phyloP scores from a whole-genome alignment of 2,329 filamentous ascomycete species.

The Paracorniculantispora psalliotae region DNA sequence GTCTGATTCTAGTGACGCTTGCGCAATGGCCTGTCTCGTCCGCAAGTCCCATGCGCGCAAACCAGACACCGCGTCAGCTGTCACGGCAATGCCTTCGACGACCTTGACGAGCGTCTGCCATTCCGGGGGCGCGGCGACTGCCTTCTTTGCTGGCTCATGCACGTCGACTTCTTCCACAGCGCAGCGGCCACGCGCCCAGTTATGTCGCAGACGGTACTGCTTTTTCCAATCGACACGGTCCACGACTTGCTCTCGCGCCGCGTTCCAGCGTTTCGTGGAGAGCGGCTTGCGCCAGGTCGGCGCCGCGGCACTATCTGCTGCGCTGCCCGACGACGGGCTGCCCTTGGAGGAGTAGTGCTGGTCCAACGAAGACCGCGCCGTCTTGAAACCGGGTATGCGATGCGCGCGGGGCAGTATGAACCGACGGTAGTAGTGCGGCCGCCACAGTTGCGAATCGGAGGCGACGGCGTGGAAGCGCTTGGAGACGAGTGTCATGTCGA shows the following conservation, averaged over 20 bases:
- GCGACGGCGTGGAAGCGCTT: slow-evolving; percentile 68
- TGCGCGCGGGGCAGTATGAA: slow-evolving; percentile 80
- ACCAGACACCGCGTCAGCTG: slow-evolving; percentile 63
- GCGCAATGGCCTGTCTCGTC: slow-evolving; percentile 55
- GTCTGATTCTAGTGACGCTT: slow-evolving; percentile 29
- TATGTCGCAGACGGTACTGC: slow-evolving; percentile 82
- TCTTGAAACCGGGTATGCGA: slow-evolving; percentile 62
- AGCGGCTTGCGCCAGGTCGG: slow-evolving; percentile 37
- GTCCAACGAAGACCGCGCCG: slow-evolving; percentile 22
- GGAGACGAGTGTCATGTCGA: slow-evolving; percentile 62
- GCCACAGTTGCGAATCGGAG: slow-evolving; percentile 86
- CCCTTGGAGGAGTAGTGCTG: slow-evolving; percentile 16
- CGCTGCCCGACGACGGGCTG: slow-evolving; percentile 31
- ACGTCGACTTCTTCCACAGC: slow-evolving; percentile 73
- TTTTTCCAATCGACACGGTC: slow-evolving; percentile 72
- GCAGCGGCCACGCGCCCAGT: slow-evolving; percentile 82
- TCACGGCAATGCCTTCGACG: slow-evolving; percentile 70
- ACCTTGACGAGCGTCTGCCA: slow-evolving; percentile 70
- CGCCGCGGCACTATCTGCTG: slow-evolving; percentile 39
- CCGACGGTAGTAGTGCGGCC: slow-evolving; percentile 76
- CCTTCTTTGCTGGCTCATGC: slow-evolving; percentile 27
- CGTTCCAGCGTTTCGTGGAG: slow-evolving; percentile 5
- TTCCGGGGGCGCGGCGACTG: slow-evolving; percentile 16
- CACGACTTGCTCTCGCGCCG: slow-evolving; percentile 1
- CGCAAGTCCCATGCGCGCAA: slow-evolving; percentile 75